Conservation (phyloP, 371 early-diverging fungal species). For the Phascolomyces articulosus region DNA sequence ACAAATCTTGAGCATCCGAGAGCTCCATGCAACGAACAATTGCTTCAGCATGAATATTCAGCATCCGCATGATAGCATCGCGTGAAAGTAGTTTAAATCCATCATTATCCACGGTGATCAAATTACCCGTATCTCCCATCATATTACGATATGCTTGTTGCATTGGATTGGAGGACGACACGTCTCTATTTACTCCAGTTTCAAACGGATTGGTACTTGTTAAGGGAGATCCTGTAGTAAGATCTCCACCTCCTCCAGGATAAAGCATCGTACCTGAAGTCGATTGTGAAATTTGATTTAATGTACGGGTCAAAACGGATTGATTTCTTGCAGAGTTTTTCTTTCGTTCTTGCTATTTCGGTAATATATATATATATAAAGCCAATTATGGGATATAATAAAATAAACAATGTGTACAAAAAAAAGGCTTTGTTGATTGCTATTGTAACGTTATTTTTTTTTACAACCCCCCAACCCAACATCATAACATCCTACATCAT, state of each 20-base stretch:
- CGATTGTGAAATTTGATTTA: constrained; percentile 71
- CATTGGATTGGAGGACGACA: background rate
- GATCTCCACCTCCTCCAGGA: background rate
- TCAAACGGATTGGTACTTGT: constrained; percentile 24
- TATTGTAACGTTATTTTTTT: too few species aligned
- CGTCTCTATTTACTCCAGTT: background rate
- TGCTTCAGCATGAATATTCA: constrained; percentile 87
- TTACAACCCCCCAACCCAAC: too few species aligned
- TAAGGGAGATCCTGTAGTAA: background rate
- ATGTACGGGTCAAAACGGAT: constrained; percentile 68
- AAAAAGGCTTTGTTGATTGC: too few species aligned
- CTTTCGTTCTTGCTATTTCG: constrained; percentile 62
- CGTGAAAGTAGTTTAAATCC: constrained; percentile 62
- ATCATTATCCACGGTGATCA: constrained; percentile 39
- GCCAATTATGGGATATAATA: background rate
- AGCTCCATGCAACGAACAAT: constrained; percentile 84
- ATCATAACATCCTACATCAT: background rate
- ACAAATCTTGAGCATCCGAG: constrained; percentile 70
- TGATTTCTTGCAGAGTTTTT: constrained; percentile 63
- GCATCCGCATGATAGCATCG: constrained; percentile 62
- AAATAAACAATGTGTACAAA: too few species aligned
- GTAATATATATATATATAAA: background rate
- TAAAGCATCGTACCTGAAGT: constrained; percentile 27
- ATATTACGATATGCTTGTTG: background rate
- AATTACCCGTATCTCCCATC: constrained; percentile 14